Evolutionary conservation across 495 filamentous ascomycete species (phyloP).

Genomic region (Thermothielavioides terrestris): DNA sequence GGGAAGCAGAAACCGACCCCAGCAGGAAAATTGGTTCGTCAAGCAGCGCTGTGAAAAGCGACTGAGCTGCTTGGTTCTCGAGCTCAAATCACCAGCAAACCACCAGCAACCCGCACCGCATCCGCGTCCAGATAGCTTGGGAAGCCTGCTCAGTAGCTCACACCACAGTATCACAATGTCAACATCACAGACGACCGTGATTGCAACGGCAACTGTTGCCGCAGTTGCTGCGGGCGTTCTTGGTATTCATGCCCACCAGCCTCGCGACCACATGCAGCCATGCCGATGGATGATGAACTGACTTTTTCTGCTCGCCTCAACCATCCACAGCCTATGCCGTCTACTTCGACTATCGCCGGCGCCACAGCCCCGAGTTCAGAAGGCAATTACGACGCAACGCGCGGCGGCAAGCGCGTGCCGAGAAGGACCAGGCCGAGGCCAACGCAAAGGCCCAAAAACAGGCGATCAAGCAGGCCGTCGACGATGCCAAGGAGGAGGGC

Average conservation of each 20-base stretch:
- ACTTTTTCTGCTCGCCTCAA: no score
- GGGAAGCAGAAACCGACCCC: no score
- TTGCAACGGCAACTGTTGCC: constrained; percentile 65
- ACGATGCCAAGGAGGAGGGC: constrained; percentile 75
- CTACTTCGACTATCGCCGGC: constrained; percentile 92
- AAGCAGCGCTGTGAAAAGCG: no score
- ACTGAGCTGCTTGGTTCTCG: no score
- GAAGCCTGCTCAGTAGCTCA: neutral
- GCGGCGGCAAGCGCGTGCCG: constrained; percentile 60
- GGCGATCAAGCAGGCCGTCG: constrained; percentile 59
- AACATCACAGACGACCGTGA: constrained; percentile 59
- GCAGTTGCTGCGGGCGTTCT: constrained; percentile 66
- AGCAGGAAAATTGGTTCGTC: no score
- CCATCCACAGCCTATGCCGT: constrained; percentile 60
- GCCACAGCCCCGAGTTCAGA: constrained; percentile 78
- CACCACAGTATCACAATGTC: constrained; percentile 31
- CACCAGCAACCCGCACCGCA: neutral
- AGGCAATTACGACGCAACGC: constrained; percentile 75
- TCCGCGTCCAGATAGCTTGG: neutral
- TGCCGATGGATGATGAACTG: constrained; percentile 36
- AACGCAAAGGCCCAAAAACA: constrained; percentile 60
- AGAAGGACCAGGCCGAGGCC: constrained; percentile 68
- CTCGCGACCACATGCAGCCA: constrained; percentile 51
- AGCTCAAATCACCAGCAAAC: no score
- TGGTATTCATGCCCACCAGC: constrained; percentile 51